Percentiles rank a stretch among this genome's conserved stretches.
These are phyloP conservation scores for Hygrophila difformis DNA, from an alignment of 257 asterid genomes.

Conservation along the genomic window DNA sequence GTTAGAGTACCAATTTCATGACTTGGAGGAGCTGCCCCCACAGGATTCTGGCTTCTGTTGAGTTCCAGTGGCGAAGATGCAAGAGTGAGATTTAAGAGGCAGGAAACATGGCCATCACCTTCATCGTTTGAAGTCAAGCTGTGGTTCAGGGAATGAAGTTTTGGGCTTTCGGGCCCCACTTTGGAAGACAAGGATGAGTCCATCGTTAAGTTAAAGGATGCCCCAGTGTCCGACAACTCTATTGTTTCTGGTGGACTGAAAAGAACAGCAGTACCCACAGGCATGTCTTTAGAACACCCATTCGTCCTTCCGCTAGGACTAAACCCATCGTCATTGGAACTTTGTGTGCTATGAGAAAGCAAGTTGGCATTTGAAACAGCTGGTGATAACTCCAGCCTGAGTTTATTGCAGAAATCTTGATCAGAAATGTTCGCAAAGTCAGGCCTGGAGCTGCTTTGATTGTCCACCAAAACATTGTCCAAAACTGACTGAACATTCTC, in stretches of 20 bases:
- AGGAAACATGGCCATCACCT: slow-evolving; percentile 47
- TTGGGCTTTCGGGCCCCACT: slow-evolving; percentile 33
- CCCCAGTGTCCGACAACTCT: slow-evolving; percentile 81
- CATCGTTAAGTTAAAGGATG: slow-evolving; percentile 48
- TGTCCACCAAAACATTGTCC: slow-evolving; percentile 38
- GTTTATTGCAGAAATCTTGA: slow-evolving; percentile 57
- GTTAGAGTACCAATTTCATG: slow-evolving; percentile 30
- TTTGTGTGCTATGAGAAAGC: slow-evolving; percentile 71
- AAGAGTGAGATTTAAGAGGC: slow-evolving; percentile 73
- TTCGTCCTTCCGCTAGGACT: slow-evolving; percentile 43
- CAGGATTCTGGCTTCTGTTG: slow-evolving; percentile 28
- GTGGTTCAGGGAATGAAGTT: slow-evolving; percentile 32
- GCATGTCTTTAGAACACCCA: slow-evolving; percentile 39
- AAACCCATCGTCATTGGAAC: slow-evolving; percentile 70
- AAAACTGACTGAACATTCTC: slow-evolving; percentile 36
- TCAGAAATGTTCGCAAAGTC: slow-evolving; percentile 34
- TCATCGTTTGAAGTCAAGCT: slow-evolving; percentile 38
- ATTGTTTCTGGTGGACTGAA: slow-evolving; percentile 39
- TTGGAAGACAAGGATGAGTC: slow-evolving; percentile 39
- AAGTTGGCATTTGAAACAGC: slow-evolving; percentile 64
- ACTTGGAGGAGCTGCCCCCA: slow-evolving; percentile 20
- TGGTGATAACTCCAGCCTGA: slow-evolving; percentile 68
- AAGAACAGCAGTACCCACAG: slow-evolving; percentile 29
- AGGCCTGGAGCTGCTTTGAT: slow-evolving; percentile 42
- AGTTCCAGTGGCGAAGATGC: slow-evolving; percentile 65